A percentile compares a stretch with the other conserved stretches of the same genome.
These are phyloP conservation scores for Huiozyma naganishii DNA, from an alignment of 805 yeast genomes.

Conservation along the genomic window DNA sequence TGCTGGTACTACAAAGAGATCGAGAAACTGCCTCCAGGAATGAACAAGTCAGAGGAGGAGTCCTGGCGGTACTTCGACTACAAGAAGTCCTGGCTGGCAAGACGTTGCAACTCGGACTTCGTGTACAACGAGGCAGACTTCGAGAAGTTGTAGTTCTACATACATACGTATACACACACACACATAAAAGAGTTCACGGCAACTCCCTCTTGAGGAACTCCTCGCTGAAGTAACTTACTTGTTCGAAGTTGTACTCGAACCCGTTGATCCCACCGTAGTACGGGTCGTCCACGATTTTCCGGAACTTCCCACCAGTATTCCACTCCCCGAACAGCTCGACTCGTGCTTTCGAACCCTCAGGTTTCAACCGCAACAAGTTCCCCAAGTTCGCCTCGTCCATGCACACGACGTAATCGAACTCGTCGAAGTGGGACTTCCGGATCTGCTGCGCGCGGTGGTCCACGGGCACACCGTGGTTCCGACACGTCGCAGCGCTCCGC, in stretches of 20 bases:
- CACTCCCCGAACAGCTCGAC: slow-evolving; percentile 75
- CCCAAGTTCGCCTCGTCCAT: slow-evolving; percentile 57
- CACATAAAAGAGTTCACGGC: background rate
- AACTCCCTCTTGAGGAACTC: slow-evolving; percentile 50
- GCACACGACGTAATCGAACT: slow-evolving; percentile 58
- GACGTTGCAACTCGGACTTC: slow-evolving; percentile 33
- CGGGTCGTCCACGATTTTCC: slow-evolving; percentile 71
- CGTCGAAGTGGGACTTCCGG: slow-evolving; percentile 35
- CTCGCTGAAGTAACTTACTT: slow-evolving; percentile 63
- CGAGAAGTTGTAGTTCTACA: slow-evolving; percentile 23
- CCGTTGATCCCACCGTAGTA: slow-evolving; percentile 84
- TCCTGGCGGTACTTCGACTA: slow-evolving; percentile 79
- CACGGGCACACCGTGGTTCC: slow-evolving; percentile 61
- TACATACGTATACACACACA: background rate
- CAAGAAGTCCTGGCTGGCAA: slow-evolving; percentile 56
- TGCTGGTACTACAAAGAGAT: slow-evolving; percentile 48
- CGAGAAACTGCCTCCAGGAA: slow-evolving; percentile 72
- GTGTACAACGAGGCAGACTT: slow-evolving; percentile 38
- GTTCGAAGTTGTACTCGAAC: slow-evolving; percentile 69
- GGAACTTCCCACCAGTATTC: slow-evolving; percentile 41
- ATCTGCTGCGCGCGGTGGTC: slow-evolving; percentile 69
- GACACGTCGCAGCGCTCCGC: slow-evolving; percentile 60
- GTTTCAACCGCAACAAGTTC: slow-evolving; percentile 42
- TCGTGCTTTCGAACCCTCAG: slow-evolving; percentile 30
- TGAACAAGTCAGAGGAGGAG: slow-evolving; percentile 40